phyloP scores from a whole-genome alignment of 208 protist genomes.

The Acanthamoeba castellanii region DNA sequence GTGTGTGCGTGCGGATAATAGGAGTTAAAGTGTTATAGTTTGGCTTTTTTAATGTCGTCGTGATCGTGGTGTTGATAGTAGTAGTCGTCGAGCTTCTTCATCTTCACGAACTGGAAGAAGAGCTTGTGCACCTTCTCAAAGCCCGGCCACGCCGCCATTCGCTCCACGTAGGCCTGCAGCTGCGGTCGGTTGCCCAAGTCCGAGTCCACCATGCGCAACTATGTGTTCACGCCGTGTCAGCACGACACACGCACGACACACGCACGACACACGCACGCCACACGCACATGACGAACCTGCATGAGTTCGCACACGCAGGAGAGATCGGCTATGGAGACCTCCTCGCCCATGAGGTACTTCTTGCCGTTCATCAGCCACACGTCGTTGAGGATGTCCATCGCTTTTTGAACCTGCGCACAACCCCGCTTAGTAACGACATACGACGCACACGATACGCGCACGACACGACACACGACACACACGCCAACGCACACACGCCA shows the following conservation, averaged over 20 bases:
- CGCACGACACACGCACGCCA: too few species aligned
- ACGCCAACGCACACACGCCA: too few species aligned
- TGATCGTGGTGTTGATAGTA: slow-evolving; percentile 12
- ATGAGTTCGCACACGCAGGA: slow-evolving; percentile 33
- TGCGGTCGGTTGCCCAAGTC: slow-evolving; percentile 3
- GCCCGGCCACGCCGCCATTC: neutral
- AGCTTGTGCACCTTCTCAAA: slow-evolving; percentile 65
- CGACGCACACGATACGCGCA: too few species aligned
- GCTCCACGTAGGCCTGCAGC: slow-evolving; percentile 8
- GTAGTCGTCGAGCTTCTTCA: slow-evolving; percentile 29
- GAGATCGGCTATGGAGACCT: slow-evolving; percentile 59
- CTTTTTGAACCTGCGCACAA: neutral
- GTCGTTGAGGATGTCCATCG: slow-evolving; percentile 34
- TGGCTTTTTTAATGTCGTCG: slow-evolving; percentile 17
- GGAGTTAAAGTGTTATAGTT: neutral
- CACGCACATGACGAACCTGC: neutral
- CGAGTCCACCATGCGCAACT: slow-evolving; percentile 43
- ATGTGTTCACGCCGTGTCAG: too few species aligned
- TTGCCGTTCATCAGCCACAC: slow-evolving; percentile 49
- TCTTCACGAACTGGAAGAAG: slow-evolving; percentile 42
- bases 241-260: too few species aligned
- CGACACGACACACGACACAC: too few species aligned
- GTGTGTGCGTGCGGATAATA: neutral
- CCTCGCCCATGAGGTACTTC: slow-evolving; percentile 42
- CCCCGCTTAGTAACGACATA: too few species aligned